Conservation (phyloP, 164 flowering plant genomes). For the Chloranthus sessilifolius region DNA sequence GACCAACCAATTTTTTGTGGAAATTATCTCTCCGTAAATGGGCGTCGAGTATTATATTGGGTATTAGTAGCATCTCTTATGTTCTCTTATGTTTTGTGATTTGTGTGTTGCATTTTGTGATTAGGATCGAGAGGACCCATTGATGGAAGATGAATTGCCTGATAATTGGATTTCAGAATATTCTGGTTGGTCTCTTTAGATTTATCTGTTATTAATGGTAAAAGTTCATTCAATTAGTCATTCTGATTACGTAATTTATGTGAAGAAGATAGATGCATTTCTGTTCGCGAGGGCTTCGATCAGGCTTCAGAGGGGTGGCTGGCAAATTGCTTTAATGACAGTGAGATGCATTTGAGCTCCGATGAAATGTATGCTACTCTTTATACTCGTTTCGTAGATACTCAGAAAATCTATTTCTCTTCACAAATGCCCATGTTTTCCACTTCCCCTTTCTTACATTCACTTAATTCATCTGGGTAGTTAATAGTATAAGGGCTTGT, state of each 20-base stretch:
- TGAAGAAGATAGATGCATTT: slow-evolving; percentile 36
- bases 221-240: neutral
- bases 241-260: slow-evolving; percentile 11
- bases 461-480: too few relatives aligned
- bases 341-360: slow-evolving; percentile 43
- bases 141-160: slow-evolving; percentile 31
- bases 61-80: neutral
- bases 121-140: slow-evolving; percentile 47
- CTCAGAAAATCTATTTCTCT: too few relatives aligned
- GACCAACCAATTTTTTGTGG: neutral
- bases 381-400: neutral
- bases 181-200: slow-evolving; percentile 41
- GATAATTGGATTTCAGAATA: slow-evolving; percentile 44
- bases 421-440: too few relatives aligned
- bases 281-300: slow-evolving; percentile 43
- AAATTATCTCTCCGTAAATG: neutral
- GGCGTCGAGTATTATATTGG: neutral
- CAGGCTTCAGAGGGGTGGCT: slow-evolving; percentile 69
- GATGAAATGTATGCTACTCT: slow-evolving; percentile 54
- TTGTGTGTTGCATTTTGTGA: slow-evolving; percentile 5
- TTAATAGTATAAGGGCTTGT: too few relatives aligned
- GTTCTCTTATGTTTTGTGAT: neutral
- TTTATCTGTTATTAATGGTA: too few relatives aligned
- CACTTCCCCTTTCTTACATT: too few relatives aligned
- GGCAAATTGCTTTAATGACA: slow-evolving; percentile 61